Base-by-base conservation (phyloP, 305 asterid species). In the Coffea humblotiana region DNA sequence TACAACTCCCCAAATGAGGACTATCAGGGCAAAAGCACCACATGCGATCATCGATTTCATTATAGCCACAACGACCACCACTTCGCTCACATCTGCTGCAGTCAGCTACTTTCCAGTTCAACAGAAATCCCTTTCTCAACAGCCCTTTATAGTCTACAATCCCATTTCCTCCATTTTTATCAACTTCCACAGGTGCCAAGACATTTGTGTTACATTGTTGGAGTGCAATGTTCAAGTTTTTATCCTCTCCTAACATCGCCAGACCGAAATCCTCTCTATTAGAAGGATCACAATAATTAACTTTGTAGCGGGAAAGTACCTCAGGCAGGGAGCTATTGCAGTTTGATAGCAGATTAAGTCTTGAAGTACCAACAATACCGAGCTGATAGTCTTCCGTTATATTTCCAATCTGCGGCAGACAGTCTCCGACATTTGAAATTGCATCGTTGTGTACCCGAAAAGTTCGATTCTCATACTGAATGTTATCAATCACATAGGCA, bases 1-100 rank as follows among this genome's bases (percentile, higher is more conserved):
- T 78, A 85, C 95, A 89, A 8, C 60, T 45, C 43, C 13, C 43
- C 0, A 80, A 25, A 85, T 85, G 92, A 71, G 94, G 92, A 74
- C 93, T 81, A 51, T 84, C 88, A 8, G 87, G 74, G 79, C 95
- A 92, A 76, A 79, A 91, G 79, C 95, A 92, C 80, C 27, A 4
- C 18, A 89, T 91, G n/a, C 45, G 71, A 65, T 8, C 69, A 37
- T 1, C 2, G 23, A 0, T 19, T 0, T 0, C 21, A 49, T 79
- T 68, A 45, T 72, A 80, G 14, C 90, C 90, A 66, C 96, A 92
- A 51, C 82, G 83, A 6, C 97, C 96, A 10, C 92, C 87, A 54
- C 94, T 92, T 0, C 0, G 2, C 74, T 52, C 45, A 43, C 97
- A 92, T 2, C 0, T 49, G 3, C 43, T 45, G 73, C 96, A 92